Evolutionary conservation across 2,329 filamentous ascomycete species (phyloP), one percentile per base, ranked within the genome.

Genomic region (Diplodia corticola): DNA sequence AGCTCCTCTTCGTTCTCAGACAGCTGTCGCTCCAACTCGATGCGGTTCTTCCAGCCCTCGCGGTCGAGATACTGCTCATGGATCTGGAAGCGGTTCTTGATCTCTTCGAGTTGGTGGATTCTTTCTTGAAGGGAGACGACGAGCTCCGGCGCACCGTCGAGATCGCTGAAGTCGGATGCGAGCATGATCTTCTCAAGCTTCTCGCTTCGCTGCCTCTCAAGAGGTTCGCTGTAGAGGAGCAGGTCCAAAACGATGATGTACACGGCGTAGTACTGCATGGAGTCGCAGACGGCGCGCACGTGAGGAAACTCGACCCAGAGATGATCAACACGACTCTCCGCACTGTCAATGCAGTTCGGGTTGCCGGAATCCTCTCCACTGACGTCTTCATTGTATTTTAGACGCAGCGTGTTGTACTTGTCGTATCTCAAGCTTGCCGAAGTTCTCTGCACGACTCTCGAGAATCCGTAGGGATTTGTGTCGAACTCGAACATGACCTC

Each of bases 401-500:
- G 83, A 69, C 95, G 93, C 65, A 99, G 84, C 15, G 92, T 94
- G 77, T 99, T 99, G 87, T 94, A 97, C 79, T 99, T 98, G 82
- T 99, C 94, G 77, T 96, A 98, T 67, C 94, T 89, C 71, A 99
- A 83, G 81, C 90, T 93, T 24, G 94, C 95, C 5, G 94, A 99
- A 1, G 95, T 99, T 77, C 96, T 94, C 76, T 98, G 92, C 12
- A 99, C 93, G 33, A 99, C 93, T 68, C 95, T 89, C 76, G 94
- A 94, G 83, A 99, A 99, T n/a, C 96, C 95, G 73, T 97, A 97
- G 0, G 95, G 94, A 76, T 96, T 93, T 5, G 91, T 86, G 70
- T 94, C 84, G 78, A 97, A 99, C 77, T 98, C 93, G 73, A 97
- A 97, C 90, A 99, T 97, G 72, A 97, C 92, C 79, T 99, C 95